Conservation (phyloP, 306 rosid genomes). For the Citrullus colocynthis region DNA sequence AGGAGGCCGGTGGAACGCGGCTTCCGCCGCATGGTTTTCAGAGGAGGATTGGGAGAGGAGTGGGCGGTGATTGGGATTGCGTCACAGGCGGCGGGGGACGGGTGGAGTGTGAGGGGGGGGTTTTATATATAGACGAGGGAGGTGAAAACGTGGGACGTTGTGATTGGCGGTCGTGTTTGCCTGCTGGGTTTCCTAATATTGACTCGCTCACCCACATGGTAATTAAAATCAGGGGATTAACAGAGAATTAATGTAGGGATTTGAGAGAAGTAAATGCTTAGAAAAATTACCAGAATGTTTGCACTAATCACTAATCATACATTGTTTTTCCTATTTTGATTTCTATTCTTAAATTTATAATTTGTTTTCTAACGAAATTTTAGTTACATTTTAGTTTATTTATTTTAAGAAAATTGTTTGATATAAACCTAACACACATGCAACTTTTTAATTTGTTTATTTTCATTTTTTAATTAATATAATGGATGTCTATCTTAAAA, state of each 20-base stretch:
- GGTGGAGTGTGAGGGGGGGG: not conserved
- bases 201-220: not conserved
- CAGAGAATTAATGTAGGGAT: not conserved
- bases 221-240: not conserved
- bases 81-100: not conserved
- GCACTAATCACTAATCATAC: no score
- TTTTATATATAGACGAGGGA: no score
- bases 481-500: no score
- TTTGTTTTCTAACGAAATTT: no score
- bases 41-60: not conserved
- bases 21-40: conserved; percentile 30
- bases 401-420: no score
- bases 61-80: not conserved
- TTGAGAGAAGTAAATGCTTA: not conserved
- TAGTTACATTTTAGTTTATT: no score
- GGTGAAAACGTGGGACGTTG: not conserved
- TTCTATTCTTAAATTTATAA: no score
- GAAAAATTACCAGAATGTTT: not conserved
- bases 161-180: not conserved
- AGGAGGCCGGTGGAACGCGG: conserved; percentile 20
- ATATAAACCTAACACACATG: no score
- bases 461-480: no score
- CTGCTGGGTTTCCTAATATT: not conserved
- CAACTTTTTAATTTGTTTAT: no score
- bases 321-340: no score